Evolutionary conservation across 805 yeast genomes (phyloP).

Genomic region (Sugiyamaella chiloensis): DNA sequence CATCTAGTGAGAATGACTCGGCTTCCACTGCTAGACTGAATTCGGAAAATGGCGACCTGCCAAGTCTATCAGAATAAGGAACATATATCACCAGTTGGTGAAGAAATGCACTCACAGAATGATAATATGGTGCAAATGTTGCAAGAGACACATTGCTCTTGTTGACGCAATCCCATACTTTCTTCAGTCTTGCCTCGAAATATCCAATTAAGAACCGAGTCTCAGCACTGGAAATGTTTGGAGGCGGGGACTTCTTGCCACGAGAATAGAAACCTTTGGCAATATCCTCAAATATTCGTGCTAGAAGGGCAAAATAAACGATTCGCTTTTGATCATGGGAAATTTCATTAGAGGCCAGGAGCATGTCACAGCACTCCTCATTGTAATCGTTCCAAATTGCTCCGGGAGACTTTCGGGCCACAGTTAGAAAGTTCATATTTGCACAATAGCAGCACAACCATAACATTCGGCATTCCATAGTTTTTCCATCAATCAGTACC

Average conservation of each 20-base stretch:
- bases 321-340: constrained; percentile 39
- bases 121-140: constrained; percentile 43
- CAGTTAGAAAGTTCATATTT: constrained; percentile 61
- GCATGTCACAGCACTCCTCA: constrained; percentile 53
- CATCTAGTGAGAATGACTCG: constrained; percentile 25
- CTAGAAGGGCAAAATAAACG: constrained; percentile 58
- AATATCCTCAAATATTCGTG: constrained; percentile 59
- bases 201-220: constrained; percentile 45
- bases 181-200: constrained; percentile 47
- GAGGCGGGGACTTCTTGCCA: constrained; percentile 41
- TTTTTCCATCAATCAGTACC: constrained; percentile 38
- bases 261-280: constrained; percentile 37
- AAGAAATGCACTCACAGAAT: constrained; percentile 49
- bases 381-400: constrained; percentile 48
- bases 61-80: constrained; percentile 23
- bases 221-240: constrained; percentile 36
- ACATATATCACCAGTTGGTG: constrained; percentile 35
- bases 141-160: constrained; percentile 40
- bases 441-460: constrained; percentile 59
- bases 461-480: constrained; percentile 48
- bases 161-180: constrained; percentile 33
- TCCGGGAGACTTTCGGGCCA: constrained; percentile 59
- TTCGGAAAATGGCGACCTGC: constrained; percentile 37
- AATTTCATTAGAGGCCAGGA: constrained; percentile 39
- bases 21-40: constrained; percentile 29